Conservation (phyloP, 2,329 filamentous ascomycete genomes). For the Cladosporium sp. region DNA sequence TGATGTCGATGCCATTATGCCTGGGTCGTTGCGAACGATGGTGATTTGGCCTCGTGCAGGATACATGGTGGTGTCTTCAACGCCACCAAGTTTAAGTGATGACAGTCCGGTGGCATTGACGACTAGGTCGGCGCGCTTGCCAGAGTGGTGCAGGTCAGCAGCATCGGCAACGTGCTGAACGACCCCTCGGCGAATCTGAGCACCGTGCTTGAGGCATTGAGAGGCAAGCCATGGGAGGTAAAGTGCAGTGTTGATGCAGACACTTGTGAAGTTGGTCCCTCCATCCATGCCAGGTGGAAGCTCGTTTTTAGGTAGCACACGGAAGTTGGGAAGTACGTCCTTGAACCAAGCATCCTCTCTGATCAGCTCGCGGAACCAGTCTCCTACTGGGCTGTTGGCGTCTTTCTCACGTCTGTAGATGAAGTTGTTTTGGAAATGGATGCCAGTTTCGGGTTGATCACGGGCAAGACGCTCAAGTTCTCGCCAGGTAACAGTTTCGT, state of each 20-base stretch:
- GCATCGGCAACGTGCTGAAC: slow-evolving; percentile 70
- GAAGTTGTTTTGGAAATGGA: slow-evolving; percentile 65
- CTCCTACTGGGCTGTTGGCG: slow-evolving; percentile 46
- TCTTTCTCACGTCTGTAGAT: slow-evolving; percentile 63
- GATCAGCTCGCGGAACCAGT: slow-evolving; percentile 63
- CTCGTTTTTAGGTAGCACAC: slow-evolving; percentile 26
- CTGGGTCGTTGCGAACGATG: slow-evolving; percentile 73
- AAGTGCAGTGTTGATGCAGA: slow-evolving; percentile 86
- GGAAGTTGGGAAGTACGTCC: slow-evolving; percentile 61
- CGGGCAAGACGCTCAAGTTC: slow-evolving; percentile 43
- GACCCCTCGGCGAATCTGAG: slow-evolving; percentile 47
- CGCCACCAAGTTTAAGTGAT: slow-evolving; percentile 72
- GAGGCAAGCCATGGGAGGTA: slow-evolving; percentile 84
- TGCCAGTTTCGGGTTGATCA: slow-evolving; percentile 69
- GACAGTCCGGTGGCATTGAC: slow-evolving; percentile 83
- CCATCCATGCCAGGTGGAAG: slow-evolving; percentile 65
- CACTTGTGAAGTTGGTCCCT: slow-evolving; percentile 71
- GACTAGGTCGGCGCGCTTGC: slow-evolving; percentile 60
- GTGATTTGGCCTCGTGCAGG: slow-evolving; percentile 82
- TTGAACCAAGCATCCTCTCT: slow-evolving; percentile 69
- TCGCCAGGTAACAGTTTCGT: slow-evolving; percentile 43
- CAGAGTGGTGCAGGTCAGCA: slow-evolving; percentile 53
- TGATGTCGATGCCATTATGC: slow-evolving; percentile 64
- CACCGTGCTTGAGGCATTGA: slow-evolving; percentile 71
- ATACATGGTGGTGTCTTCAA: slow-evolving; percentile 67